These are phyloP conservation scores for Hysterangium stoloniferum DNA, from an alignment of 768 basidiomycete species.

Conservation along the genomic window DNA sequence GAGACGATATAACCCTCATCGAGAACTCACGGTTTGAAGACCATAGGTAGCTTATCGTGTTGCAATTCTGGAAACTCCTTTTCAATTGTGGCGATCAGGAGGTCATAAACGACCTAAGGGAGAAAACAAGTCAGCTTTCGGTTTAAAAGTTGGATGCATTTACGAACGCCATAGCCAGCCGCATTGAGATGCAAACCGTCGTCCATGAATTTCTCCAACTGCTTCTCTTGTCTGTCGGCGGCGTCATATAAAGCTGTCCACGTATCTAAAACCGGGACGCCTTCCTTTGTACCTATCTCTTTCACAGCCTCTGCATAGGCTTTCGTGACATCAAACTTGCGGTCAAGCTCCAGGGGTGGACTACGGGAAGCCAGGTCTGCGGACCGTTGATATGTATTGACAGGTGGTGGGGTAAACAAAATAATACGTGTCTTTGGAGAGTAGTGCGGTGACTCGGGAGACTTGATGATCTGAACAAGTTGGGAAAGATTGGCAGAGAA, in stretches of 20 bases:
- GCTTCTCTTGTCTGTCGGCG: constrained; percentile 52
- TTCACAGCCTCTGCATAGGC: constrained; percentile 65
- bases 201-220: constrained; percentile 42
- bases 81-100: constrained; percentile 48
- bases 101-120: constrained; percentile 58
- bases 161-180: constrained; percentile 67
- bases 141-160: constrained; percentile 22
- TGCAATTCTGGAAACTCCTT: constrained; percentile 60
- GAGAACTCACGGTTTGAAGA: constrained; percentile 59
- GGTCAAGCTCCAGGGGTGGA: constrained; percentile 47
- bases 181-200: constrained; percentile 80
- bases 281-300: constrained; percentile 46
- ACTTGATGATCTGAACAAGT: constrained; percentile 56
- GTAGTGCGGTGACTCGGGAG: constrained; percentile 54
- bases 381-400: constrained; percentile 54
- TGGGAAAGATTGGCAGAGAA: constrained; percentile 57
- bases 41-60: constrained; percentile 47
- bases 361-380: constrained; percentile 42
- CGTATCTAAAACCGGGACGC: constrained; percentile 61
- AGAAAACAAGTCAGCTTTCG: not conserved
- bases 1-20: no score
- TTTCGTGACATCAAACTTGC: constrained; percentile 53
- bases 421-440: constrained; percentile 69
- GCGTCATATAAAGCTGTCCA: constrained; percentile 72
- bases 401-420: constrained; percentile 80